phyloP scores from a whole-genome alignment of 192 early-diverging fungal species.

The Chytriomyces confervae region DNA sequence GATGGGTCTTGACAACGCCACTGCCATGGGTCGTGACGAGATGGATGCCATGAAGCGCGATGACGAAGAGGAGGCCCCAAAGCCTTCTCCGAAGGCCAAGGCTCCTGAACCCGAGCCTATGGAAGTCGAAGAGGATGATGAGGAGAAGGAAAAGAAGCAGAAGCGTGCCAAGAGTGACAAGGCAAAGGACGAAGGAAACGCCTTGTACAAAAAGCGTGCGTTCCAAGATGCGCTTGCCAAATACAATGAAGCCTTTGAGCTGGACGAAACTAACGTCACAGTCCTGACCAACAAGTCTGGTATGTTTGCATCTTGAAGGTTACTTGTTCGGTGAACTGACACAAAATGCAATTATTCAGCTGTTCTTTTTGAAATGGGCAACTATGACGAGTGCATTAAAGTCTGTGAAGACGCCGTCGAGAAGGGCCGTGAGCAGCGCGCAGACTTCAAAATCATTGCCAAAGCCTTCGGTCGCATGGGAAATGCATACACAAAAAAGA shows the following conservation, averaged over 20 bases:
- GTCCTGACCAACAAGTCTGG: constrained; percentile 96
- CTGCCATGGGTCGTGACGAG: constrained; percentile 49
- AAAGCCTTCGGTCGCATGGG: constrained; percentile 93
- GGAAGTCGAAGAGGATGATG: constrained; percentile 56
- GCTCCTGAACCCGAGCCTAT: constrained; percentile 51
- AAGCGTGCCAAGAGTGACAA: constrained; percentile 65
- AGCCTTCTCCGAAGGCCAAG: constrained; percentile 33
- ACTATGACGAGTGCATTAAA: constrained; percentile 92
- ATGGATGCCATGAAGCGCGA: constrained; percentile 15
- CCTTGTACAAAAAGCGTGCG: constrained; percentile 88
- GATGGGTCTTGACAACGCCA: constrained; percentile 68
- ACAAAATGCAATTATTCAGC: constrained; percentile 52
- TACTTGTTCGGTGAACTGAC: neutral
- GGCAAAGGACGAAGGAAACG: constrained; percentile 89
- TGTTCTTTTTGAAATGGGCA: constrained; percentile 92
- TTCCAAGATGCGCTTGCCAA: constrained; percentile 88
- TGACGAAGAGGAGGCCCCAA: constrained; percentile 39
- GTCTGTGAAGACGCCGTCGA: constrained; percentile 91
- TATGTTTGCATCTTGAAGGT: constrained; percentile 38
- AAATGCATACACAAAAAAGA: constrained; percentile 81
- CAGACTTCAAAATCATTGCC: constrained; percentile 95
- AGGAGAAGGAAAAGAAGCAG: constrained; percentile 68
- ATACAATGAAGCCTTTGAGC: constrained; percentile 89
- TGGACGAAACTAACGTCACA: constrained; percentile 89
- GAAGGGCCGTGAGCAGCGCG: constrained; percentile 84